A percentile compares a stretch with the other conserved stretches of the same genome.
phyloP scores from a whole-genome alignment of 768 basidiomycete species.

The Rhizopogon sp. region DNA sequence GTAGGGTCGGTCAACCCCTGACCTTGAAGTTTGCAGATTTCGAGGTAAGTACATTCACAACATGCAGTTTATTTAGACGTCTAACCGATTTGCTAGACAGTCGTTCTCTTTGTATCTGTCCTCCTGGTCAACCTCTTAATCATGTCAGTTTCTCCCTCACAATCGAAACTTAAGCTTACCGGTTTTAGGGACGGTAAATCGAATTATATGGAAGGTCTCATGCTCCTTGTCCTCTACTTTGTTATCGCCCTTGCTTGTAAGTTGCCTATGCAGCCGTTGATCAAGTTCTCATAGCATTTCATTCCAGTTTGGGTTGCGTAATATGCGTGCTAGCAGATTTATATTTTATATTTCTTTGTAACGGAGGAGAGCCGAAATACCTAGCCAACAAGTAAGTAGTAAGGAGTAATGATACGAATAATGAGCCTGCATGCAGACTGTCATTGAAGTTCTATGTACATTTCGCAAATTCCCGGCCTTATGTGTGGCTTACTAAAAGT shows the following conservation, averaged over 20 bases:
- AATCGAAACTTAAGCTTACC: slow-evolving; percentile 1
- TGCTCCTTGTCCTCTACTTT: slow-evolving; percentile 40
- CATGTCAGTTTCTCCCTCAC: slow-evolving; percentile 38
- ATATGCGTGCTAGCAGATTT: not conserved
- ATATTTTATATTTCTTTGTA: no score
- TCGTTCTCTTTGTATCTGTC: slow-evolving; percentile 82
- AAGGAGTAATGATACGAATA: no score
- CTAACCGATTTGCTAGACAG: slow-evolving; percentile 46
- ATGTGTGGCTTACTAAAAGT: no score
- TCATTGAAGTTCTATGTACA: no score
- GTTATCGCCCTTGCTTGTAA: slow-evolving; percentile 37
- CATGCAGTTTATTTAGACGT: no score
- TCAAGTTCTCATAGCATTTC: not conserved
- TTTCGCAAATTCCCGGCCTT: no score
- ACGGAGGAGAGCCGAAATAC: no score
- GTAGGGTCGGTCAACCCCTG: slow-evolving; percentile 60
- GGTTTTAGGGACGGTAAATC: slow-evolving; percentile 66
- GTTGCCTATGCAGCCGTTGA: slow-evolving; percentile 7
- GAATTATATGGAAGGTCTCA: slow-evolving; percentile 90
- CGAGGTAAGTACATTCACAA: slow-evolving; percentile 43
- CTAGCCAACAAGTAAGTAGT: no score
- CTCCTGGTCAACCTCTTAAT: slow-evolving; percentile 83
- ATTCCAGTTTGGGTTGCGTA: slow-evolving; percentile 8
- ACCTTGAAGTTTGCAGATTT: slow-evolving; percentile 85
- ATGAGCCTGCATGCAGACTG: no score